phyloP scores from a whole-genome alignment of 2,329 filamentous ascomycete genomes.

The Colletotrichum orchidophilum region DNA sequence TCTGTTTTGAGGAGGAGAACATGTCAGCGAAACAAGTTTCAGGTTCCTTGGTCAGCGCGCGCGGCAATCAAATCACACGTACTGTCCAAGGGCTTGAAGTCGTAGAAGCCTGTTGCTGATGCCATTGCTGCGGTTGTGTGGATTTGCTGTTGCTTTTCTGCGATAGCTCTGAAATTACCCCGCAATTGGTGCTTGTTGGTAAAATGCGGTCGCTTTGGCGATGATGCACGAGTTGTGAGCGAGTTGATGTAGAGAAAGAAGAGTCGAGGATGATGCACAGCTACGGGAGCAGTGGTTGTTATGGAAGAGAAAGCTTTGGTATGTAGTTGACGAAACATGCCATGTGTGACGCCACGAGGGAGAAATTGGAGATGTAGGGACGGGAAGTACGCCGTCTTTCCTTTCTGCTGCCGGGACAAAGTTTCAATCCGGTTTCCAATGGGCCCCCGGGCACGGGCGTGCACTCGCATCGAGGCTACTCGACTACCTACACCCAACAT shows the following conservation, averaged over 20 bases:
- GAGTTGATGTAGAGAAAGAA: not conserved
- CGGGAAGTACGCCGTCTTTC: not conserved
- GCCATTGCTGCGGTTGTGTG: constrained; percentile 43
- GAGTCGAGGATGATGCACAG: not conserved
- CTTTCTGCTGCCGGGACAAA: constrained; percentile 15
- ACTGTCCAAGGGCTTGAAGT: constrained; percentile 88
- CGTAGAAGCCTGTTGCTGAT: constrained; percentile 70
- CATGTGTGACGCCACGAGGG: constrained; percentile 13
- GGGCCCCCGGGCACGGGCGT: constrained; percentile 14
- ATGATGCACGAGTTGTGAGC: not conserved
- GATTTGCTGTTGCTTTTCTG: constrained; percentile 5
- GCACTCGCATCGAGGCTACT: constrained; percentile 16
- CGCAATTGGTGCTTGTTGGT: constrained; percentile 19
- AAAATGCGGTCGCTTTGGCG: not conserved
- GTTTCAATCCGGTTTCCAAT: constrained; percentile 34
- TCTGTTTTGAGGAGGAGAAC: constrained; percentile 55
- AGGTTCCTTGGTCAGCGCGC: not conserved
- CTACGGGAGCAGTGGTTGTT: constrained; percentile 4
- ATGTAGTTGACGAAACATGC: constrained; percentile 19
- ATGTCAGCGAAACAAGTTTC: not conserved
- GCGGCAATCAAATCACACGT: constrained; percentile 47
- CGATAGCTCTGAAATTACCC: not conserved
- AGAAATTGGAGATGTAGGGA: not conserved
- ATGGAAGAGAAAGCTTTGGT: not conserved
- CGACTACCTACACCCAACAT: too few species aligned